A percentile compares a stretch with the other conserved stretches of the same genome.
Conservation (phyloP, 1,284 basidiomycete genomes). For the Melampsora larici-populina region DNA sequence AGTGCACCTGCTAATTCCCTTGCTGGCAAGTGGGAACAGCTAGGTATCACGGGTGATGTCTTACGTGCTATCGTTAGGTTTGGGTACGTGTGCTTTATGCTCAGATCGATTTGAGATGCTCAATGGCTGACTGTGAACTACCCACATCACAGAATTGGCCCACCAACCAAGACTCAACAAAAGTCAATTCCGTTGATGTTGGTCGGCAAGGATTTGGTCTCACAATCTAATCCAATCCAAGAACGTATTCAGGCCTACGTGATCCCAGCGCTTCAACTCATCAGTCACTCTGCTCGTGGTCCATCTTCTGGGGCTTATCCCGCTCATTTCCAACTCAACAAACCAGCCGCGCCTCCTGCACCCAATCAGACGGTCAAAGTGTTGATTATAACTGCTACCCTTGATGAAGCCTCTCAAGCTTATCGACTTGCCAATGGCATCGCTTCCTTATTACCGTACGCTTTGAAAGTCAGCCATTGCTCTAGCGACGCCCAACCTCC, state of each 20-base stretch:
- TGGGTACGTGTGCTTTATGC: conserved; percentile 61
- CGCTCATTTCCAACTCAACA: conserved; percentile 73
- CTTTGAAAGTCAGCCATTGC: conserved; percentile 61
- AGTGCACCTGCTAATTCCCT: conserved; percentile 23
- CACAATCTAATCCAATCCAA: conserved; percentile 95
- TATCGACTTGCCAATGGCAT: conserved; percentile 94
- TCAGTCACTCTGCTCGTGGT: conserved; percentile 41
- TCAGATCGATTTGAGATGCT: background rate
- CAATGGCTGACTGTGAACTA: background rate
- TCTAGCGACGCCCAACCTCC: conserved; percentile 76
- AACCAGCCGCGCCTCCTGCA: conserved; percentile 53
- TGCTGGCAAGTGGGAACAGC: conserved; percentile 80
- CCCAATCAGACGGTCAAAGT: conserved; percentile 75
- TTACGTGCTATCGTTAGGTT: conserved; percentile 86
- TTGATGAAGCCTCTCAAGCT: conserved; percentile 96
- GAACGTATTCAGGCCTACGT: conserved; percentile 91
- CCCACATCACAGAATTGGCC: conserved; percentile 59
- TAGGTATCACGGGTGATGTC: conserved; percentile 78
- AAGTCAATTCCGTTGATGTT: conserved; percentile 91
- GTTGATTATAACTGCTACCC: conserved; percentile 92
- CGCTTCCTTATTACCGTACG: conserved; percentile 67
- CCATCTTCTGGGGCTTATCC: background rate
- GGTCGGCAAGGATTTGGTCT: conserved; percentile 90
- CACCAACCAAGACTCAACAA: conserved; percentile 98
- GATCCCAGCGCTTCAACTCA: conserved; percentile 50